Conservation (phyloP, 2,329 filamentous ascomycete genomes). For the Allantophomopsis cytisporea region DNA sequence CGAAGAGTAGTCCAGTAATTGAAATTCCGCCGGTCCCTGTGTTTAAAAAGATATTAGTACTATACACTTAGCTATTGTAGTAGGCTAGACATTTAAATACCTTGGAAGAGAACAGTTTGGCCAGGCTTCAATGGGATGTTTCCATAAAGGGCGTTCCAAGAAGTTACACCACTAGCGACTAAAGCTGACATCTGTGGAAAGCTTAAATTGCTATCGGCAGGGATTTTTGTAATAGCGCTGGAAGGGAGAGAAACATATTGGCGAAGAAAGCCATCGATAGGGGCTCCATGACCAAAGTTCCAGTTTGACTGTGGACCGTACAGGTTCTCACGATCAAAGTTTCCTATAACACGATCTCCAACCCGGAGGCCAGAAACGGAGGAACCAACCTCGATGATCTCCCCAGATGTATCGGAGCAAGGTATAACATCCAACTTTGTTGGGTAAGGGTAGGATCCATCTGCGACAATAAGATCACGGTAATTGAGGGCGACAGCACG, state of each 20-base stretch:
- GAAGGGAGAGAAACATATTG: constrained; percentile 27
- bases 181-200: constrained; percentile 30
- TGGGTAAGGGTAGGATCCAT: constrained; percentile 15
- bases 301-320: constrained; percentile 8
- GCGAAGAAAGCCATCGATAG: constrained; percentile 23
- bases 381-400: constrained; percentile 17
- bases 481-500: constrained; percentile 20
- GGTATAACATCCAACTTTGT: constrained; percentile 21
- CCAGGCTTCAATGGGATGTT: constrained; percentile 24
- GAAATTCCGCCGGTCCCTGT: constrained; percentile 33
- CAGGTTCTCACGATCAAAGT: constrained; percentile 11
- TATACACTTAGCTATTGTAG: background rate
- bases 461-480: constrained; percentile 19
- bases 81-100: constrained; percentile 9
- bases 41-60: background rate
- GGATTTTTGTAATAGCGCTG: constrained; percentile 23
- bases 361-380: constrained; percentile 11
- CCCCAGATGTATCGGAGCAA: constrained; percentile 22
- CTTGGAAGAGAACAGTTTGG: constrained; percentile 23
- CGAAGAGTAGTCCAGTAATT: constrained; percentile 28
- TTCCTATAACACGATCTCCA: constrained; percentile 19
- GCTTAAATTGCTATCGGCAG: constrained; percentile 29
- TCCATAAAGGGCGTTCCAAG: constrained; percentile 32
- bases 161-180: constrained; percentile 30
- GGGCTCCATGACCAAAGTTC: constrained; percentile 12